phyloP scores from a whole-genome alignment of 345 rosid genomes.

The Nasturtium officinale region DNA sequence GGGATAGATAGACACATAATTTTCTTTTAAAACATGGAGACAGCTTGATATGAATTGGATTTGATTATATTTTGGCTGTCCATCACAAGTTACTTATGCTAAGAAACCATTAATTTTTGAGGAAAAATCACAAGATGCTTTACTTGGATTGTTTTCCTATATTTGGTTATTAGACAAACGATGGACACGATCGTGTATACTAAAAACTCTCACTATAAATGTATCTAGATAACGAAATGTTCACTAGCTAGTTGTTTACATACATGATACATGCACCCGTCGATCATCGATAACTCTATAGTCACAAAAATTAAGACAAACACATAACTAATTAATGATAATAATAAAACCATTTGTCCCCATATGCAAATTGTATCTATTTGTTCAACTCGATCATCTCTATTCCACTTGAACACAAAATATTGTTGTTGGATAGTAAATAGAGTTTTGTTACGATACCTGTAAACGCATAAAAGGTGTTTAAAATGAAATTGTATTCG shows the following conservation, averaged over 20 bases:
- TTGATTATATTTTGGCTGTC: neutral
- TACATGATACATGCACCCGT: neutral
- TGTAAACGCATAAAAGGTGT: neutral
- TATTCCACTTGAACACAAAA: neutral
- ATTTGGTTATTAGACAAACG: neutral
- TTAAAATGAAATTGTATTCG: neutral
- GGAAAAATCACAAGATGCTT: neutral
- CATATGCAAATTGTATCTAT: neutral
- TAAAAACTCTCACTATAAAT: neutral
- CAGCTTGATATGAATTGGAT: neutral
- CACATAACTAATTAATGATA: too few relatives aligned
- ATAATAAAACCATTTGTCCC: neutral
- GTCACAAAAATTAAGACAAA: neutral
- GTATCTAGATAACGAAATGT: neutral
- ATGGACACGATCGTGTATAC: neutral
- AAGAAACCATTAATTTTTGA: neutral
- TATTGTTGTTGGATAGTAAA: neutral
- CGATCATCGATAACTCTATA: neutral
- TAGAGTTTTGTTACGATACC: neutral
- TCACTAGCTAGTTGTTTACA: neutral
- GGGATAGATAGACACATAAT: neutral
- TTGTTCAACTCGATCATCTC: neutral
- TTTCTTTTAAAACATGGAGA: neutral
- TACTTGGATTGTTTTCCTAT: neutral
- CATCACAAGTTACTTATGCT: neutral